Evolutionary conservation across 2,329 filamentous ascomycete genomes (phyloP), one percentile per base, ranked within the genome.

Genomic region (Nothophoma quercina): DNA sequence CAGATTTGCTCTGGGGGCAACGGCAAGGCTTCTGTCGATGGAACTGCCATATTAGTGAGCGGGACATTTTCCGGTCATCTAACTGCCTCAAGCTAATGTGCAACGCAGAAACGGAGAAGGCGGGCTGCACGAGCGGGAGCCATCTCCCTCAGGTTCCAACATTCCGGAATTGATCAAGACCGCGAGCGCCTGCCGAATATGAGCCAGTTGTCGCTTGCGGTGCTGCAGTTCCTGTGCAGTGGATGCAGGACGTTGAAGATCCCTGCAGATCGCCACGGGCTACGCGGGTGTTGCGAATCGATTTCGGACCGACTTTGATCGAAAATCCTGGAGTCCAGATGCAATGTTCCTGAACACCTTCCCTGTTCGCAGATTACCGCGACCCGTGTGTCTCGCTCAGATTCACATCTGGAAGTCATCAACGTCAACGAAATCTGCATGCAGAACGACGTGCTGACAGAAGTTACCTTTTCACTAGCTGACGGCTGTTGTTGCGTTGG

Each of bases 321-420:
- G 36, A 43, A 43, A 16, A 38, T 33, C 50, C 25, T 15, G 15
- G 15, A 15, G 50, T 16, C 36, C 50, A 47, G 36, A 47, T 43
- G 15, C 33, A 22, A 16, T 8, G 18, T 38, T 19, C 33, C 22
- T 34, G 33, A 32, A 44, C 32, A 48, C 43, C 43, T 53, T 39
- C 43, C 43, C 43, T 25, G 43, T 48, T 53, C 21, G 50, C 43
- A 39, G 21, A 48, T 48, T 53, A 33, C 8, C n/a, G 43, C 44
- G 44, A 48, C 28, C 29, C 50, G 32, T 28, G 38, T 42, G 25
- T 40, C 25, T 49, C 13, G 34, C 33, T 23, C n/a, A 28, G 4
- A 13, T 15, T 12, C 3, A 29, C 8, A 22, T 9, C 15, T 18
- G 33, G 12, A 26, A 28, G 2, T 22, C 18, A 23, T 23, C 15